Conservation (phyloP, 2,329 filamentous ascomycete species). For the Sporothrix globosa region DNA sequence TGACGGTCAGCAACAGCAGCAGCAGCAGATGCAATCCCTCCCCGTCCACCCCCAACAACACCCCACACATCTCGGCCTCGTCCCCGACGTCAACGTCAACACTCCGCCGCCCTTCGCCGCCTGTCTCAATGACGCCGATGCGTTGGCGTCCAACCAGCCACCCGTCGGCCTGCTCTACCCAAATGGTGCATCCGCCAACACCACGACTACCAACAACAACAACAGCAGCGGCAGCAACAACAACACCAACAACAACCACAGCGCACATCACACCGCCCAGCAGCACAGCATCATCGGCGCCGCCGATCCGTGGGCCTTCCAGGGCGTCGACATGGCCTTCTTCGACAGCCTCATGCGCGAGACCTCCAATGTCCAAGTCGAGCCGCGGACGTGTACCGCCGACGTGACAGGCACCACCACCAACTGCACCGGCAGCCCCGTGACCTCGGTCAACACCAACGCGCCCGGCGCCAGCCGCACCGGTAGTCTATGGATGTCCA, state of each 20-base stretch:
- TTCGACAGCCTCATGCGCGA: conserved; percentile 40
- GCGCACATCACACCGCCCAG: not conserved
- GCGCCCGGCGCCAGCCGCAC: not conserved
- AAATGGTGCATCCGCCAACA: not conserved
- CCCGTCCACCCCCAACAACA: conserved; percentile 2
- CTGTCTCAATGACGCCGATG: not conserved
- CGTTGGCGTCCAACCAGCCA: not conserved
- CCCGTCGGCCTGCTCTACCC: conserved; percentile 6
- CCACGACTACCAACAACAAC: too few species aligned
- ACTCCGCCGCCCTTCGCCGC: not conserved
- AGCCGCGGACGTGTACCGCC: not conserved
- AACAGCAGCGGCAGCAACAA: not conserved
- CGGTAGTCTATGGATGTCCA: conserved; percentile 20
- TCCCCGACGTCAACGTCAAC: conserved; percentile 12
- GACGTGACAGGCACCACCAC: not conserved
- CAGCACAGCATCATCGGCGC: not conserved
- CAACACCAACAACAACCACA: not conserved
- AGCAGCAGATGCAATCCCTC: not conserved
- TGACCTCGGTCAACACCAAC: not conserved
- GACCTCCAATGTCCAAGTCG: not conserved
- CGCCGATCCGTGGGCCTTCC: conserved; percentile 43
- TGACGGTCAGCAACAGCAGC: not conserved
- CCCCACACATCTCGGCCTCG: not conserved
- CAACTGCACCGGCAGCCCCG: not conserved
- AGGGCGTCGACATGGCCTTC: conserved; percentile 45